These are phyloP conservation scores for Cicer cuneatum DNA, from an alignment of 306 rosid genomes.

Conservation along the genomic window DNA sequence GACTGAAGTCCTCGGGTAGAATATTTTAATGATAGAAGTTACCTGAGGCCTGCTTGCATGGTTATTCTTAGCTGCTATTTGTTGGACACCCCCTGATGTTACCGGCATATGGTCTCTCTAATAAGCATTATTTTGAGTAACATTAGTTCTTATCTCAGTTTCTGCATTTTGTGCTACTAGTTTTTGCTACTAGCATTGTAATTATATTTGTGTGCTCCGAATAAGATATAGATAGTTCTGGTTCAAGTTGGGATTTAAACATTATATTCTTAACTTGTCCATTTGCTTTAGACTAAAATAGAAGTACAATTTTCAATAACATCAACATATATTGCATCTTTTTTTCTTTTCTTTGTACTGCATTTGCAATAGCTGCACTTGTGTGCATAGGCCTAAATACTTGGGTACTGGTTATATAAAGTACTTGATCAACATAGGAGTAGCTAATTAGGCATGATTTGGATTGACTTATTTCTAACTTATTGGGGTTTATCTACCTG, in stretches of 20 bases:
- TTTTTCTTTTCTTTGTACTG: too few species aligned
- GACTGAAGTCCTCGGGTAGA: background rate
- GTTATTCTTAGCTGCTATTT: constrained; percentile 2
- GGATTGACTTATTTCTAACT: too few species aligned
- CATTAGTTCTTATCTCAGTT: background rate
- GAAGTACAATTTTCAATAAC: too few species aligned
- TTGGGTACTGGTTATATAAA: too few species aligned
- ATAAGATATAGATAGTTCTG: background rate
- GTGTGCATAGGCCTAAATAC: too few species aligned
- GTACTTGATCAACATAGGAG: too few species aligned
- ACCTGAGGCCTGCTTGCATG: constrained; percentile 5
- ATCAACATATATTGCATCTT: too few species aligned
- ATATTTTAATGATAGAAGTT: background rate
- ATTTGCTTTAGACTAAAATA: background rate
- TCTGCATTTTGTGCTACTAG: background rate
- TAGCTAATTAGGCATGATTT: too few species aligned
- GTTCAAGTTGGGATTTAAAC: background rate
- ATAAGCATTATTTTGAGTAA: background rate
- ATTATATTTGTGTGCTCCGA: background rate
- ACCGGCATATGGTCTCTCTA: background rate
- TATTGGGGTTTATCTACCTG: too few species aligned
- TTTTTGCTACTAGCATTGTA: background rate
- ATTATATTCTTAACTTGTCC: background rate
- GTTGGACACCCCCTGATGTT: background rate
- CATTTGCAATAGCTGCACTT: too few species aligned